Evolutionary conservation across 129 eudicot species (phyloP).

Genomic region (Helichrysum umbraculigerum): DNA sequence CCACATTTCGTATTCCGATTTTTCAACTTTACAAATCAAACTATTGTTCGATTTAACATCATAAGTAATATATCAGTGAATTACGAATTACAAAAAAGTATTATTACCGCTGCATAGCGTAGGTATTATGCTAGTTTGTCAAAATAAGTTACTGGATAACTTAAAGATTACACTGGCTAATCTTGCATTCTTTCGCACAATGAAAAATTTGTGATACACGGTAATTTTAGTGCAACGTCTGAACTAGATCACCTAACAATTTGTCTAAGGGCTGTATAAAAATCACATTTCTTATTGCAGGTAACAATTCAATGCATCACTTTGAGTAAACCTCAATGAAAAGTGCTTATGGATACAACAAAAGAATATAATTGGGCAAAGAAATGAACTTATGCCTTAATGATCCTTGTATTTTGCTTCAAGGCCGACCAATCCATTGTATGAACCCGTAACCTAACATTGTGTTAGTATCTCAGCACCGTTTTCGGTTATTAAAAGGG

Average conservation of each 20-base stretch:
- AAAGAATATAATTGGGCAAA: neutral
- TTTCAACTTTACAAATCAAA: too few relatives aligned
- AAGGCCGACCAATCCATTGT: neutral
- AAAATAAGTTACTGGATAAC: neutral
- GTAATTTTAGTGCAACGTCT: neutral
- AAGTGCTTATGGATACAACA: neutral
- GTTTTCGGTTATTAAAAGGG: slow-evolving; percentile 70
- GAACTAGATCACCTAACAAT: neutral
- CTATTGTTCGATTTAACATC: too few relatives aligned
- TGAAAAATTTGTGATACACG: neutral
- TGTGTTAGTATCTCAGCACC: slow-evolving; percentile 94
- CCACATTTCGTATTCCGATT: too few relatives aligned
- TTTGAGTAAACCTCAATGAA: neutral
- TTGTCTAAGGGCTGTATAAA: neutral
- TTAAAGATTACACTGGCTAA: too few relatives aligned
- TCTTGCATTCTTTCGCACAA: too few relatives aligned
- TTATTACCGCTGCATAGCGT: too few relatives aligned
- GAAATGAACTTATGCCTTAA: neutral
- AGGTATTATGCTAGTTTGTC: too few relatives aligned
- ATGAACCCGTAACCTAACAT: slow-evolving; percentile 40
- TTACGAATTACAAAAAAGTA: too few relatives aligned
- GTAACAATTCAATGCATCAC: neutral
- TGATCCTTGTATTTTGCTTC: neutral
- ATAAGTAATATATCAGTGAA: too few relatives aligned
- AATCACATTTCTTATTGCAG: neutral